Conservation (phyloP, 106 monocot genomes). For the Dioscorea alata region DNA sequence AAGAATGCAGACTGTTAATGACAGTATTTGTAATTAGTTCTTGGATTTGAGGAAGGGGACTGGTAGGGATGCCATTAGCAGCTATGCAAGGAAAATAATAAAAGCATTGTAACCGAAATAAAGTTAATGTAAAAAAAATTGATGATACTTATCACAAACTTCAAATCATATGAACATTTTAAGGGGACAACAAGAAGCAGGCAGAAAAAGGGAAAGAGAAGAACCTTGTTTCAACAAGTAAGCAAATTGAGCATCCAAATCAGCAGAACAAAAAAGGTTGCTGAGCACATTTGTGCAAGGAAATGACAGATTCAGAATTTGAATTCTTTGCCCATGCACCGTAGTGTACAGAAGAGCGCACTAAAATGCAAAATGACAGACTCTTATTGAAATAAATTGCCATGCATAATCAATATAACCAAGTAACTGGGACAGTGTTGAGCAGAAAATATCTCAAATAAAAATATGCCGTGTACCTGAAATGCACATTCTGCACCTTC, state of each 20-base stretch:
- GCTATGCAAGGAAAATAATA: slow-evolving; percentile 46
- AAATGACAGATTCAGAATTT: slow-evolving; percentile 85
- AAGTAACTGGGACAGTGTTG: no score
- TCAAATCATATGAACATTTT: no score
- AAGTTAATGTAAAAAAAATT: no score
- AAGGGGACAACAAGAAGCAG: no score
- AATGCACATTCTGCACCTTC: slow-evolving; percentile 86
- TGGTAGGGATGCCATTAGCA: slow-evolving; percentile 63
- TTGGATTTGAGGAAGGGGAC: slow-evolving; percentile 64
- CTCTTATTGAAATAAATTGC: no score
- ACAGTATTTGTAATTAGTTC: slow-evolving; percentile 76
- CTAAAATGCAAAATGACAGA: no score
- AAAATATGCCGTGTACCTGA: slow-evolving; percentile 42
- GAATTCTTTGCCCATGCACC: slow-evolving; percentile 95
- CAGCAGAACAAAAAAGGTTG: slow-evolving; percentile 87
- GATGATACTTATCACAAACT: no score
- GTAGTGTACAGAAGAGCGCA: slow-evolving; percentile 97
- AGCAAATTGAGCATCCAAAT: slow-evolving; percentile 83
- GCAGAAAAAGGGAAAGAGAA: background rate
- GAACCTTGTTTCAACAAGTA: slow-evolving; percentile 91
- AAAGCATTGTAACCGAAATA: no score
- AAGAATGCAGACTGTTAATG: slow-evolving; percentile 76
- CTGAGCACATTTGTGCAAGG: slow-evolving; percentile 82
- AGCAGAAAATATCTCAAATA: no score
- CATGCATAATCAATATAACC: no score